Evolutionary conservation across 169 alveolate species (phyloP), one percentile per base, ranked within the genome.

Genomic region (Eimeria praecox): DNA sequence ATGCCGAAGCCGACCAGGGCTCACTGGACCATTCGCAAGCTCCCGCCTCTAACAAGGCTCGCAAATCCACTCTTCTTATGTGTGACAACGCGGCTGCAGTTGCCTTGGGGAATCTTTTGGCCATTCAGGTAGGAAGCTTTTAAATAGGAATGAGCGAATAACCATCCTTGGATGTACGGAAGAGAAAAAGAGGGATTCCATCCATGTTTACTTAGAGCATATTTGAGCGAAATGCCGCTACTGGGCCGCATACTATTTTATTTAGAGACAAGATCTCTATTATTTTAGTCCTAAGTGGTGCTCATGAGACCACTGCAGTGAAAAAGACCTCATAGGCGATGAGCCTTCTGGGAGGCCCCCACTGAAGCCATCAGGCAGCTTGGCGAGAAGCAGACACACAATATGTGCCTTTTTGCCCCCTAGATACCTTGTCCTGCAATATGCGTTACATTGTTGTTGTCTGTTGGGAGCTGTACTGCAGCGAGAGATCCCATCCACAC

Each of bases 21-120:
- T 33, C 78, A 42, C 46, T 40, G 42, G 59, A 42, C 42, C 40
- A 10, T 2, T 42, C 18, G 30, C 75, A 62, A 40, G 8, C 93
- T 49, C 33, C 33, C 5, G 82, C 42, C 42, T 35, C 46, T 66
- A 38, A n/a, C 82, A 38, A 38, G 80, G 27, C 93, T 20, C 93
- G 93, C 56, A 87, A 87, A 64, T 62, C 93, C 27, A 87, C 93
- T 33, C 93, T 87, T 24, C 80, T 87, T 14, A 69, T 87, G 44
- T 87, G 93, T 38, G 93, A 87, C 93, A 87, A 87, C 66, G 83
- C 93, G 62, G 93, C 93, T 24, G 93, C 93, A 62, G 93, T 62
- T 30, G 93, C 93, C 62, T 44, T 87, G 71, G 93, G 93, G 5
- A 87, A 87, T 62, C 93, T 87, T 46, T 27, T 87, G 56, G 93